phyloP scores from a whole-genome alignment of 306 rosid species.

The Cicer pinnatifidum region DNA sequence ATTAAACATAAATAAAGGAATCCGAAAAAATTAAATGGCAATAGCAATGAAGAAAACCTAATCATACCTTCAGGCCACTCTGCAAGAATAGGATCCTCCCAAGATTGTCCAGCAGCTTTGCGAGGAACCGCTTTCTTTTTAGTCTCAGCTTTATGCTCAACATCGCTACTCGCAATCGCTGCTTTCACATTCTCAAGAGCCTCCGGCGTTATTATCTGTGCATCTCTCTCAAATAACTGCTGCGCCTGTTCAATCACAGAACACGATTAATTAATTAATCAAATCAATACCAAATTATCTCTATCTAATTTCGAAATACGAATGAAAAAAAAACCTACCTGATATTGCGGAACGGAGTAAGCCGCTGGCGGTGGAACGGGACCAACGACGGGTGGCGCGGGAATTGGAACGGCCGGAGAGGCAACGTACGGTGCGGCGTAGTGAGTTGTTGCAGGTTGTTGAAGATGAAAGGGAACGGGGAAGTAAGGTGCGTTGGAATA shows the following conservation, averaged over 20 bases:
- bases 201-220: conserved; percentile 85
- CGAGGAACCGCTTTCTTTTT: conserved; percentile 95
- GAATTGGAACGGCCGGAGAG: conserved; percentile 44
- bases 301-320: neutral
- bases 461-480: conserved; percentile 86
- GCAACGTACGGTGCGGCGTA: conserved; percentile 62
- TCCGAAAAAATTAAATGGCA: neutral
- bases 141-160: conserved; percentile 78
- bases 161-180: conserved; percentile 87
- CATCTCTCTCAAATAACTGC: conserved; percentile 92
- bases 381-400: conserved; percentile 48
- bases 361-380: conserved; percentile 58
- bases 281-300: neutral
- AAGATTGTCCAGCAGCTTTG: conserved; percentile 89
- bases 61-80: conserved; percentile 94
- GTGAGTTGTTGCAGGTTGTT: conserved; percentile 61
- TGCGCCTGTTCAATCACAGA: conserved; percentile 69
- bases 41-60: neutral
- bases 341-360: conserved; percentile 73
- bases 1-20: neutral
- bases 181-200: conserved; percentile 95
- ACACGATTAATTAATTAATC: neutral
- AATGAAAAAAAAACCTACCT: conserved; percentile 36
- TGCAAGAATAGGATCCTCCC: conserved; percentile 96
- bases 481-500: conserved; percentile 65